Conservation (phyloP, 2,329 filamentous ascomycete species). For the Ceratocystis destructans region DNA sequence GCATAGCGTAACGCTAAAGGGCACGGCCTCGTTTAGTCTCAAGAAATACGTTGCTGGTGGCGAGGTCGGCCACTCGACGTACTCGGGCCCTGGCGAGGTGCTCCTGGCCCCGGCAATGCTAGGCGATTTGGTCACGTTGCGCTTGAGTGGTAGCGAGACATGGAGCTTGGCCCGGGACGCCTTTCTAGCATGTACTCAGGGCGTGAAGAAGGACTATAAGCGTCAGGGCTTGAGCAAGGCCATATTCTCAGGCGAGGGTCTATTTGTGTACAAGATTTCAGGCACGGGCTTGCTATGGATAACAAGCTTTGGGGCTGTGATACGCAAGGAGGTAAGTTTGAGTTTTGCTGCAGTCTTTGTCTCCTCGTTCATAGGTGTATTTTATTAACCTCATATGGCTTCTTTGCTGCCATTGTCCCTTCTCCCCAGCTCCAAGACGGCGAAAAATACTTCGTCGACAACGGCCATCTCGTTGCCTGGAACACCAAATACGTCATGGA, state of each 20-base stretch:
- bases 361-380: conserved; percentile 8
- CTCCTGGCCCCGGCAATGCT: conserved; percentile 67
- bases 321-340: conserved; percentile 71
- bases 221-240: conserved; percentile 75
- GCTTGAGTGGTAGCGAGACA: conserved; percentile 53
- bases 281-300: conserved; percentile 78
- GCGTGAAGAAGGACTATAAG: conserved; percentile 79
- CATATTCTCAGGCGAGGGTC: conserved; percentile 83
- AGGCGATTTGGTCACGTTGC: conserved; percentile 73
- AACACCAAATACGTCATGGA: conserved; percentile 90
- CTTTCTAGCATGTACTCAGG: conserved; percentile 73
- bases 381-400: not conserved
- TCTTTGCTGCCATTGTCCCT: not conserved
- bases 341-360: not conserved
- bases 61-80: conserved; percentile 65
- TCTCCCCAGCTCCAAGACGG: conserved; percentile 40
- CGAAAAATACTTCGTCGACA: conserved; percentile 85
- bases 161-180: conserved; percentile 84
- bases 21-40: conserved; percentile 68
- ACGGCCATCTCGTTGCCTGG: conserved; percentile 90
- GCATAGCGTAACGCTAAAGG: conserved; percentile 69
- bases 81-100: conserved; percentile 80
- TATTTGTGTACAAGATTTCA: conserved; percentile 78
- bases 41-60: conserved; percentile 82
- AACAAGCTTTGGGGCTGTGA: conserved; percentile 86